These are phyloP conservation scores for Calonectria pseudoturangicola DNA, from an alignment of 2,329 filamentous ascomycete genomes.

Conservation along the genomic window DNA sequence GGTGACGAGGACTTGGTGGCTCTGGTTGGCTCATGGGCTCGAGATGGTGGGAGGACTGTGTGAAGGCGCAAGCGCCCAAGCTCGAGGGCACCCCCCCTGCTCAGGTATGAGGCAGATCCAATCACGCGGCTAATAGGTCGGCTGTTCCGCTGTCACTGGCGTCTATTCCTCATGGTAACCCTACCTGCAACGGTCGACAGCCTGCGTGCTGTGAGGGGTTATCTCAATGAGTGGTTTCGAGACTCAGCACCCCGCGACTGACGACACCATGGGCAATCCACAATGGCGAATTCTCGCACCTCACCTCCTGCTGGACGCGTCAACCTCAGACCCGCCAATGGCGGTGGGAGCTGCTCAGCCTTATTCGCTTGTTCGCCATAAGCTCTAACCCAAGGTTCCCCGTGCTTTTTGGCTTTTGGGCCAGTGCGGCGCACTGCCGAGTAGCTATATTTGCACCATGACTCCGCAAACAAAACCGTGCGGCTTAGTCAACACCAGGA, in stretches of 20 bases:
- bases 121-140: conserved; percentile 56
- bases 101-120: conserved; percentile 46
- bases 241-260: conserved; percentile 1
- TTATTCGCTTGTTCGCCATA: conserved; percentile 42
- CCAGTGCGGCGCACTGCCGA: neutral
- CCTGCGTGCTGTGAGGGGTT: conserved; percentile 41
- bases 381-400: conserved; percentile 24
- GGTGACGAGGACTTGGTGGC: conserved; percentile 34
- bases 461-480: conserved; percentile 7
- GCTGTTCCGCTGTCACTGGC: conserved; percentile 54
- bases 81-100: conserved; percentile 43
- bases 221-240: conserved; percentile 21
- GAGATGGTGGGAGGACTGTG: conserved; percentile 48
- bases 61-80: conserved; percentile 57
- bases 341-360: conserved; percentile 48
- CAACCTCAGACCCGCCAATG: conserved; percentile 32
- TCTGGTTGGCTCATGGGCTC: conserved; percentile 49
- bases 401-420: conserved; percentile 4
- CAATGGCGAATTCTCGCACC: neutral
- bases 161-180: conserved; percentile 55
- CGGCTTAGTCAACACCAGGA: conserved; percentile 20
- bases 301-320: conserved; percentile 3
- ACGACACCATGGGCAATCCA: neutral
- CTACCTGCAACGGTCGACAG: conserved; percentile 43
- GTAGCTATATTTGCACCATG: conserved; percentile 16